Conservation (phyloP, 352 stramenopile genomes). For the Phytophthora kernoviae region DNA sequence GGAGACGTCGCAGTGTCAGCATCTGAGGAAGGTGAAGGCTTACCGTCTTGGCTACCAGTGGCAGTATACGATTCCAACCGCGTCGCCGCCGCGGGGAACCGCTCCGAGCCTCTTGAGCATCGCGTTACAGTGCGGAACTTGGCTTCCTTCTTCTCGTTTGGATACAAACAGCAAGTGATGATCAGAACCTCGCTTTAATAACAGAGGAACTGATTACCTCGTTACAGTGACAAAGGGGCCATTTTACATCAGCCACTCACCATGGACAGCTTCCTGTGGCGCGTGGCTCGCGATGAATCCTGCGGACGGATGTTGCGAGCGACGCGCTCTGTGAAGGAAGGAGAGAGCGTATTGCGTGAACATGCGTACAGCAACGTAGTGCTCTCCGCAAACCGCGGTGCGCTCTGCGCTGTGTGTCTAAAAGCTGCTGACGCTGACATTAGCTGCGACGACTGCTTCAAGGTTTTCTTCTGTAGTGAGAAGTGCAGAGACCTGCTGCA, state of each 20-base stretch:
- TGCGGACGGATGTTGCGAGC: conserved; percentile 38
- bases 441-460: conserved; percentile 57
- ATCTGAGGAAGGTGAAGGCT: conserved; percentile 27
- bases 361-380: conserved; percentile 44
- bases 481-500: conserved; percentile 38
- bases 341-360: conserved; percentile 40
- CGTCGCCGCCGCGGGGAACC: conserved; percentile 72
- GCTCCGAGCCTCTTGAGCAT: conserved; percentile 87
- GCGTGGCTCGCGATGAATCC: conserved; percentile 30
- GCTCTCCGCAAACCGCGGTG: conserved; percentile 27
- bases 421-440: conserved; percentile 44
- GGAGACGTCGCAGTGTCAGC: conserved; percentile 18
- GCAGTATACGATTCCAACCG: conserved; percentile 69
- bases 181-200: background rate
- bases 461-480: conserved; percentile 57
- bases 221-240: background rate
- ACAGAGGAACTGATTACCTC: background rate
- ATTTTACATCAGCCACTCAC: conserved; percentile 22
- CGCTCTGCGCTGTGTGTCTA: conserved; percentile 51
- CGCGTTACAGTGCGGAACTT: background rate
- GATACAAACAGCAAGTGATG: background rate
- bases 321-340: conserved; percentile 23
- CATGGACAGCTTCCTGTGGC: conserved; percentile 29
- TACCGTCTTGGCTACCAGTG: conserved; percentile 2
- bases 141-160: background rate